Evolutionary conservation across 495 filamentous ascomycete genomes (phyloP).

Genomic region (Hypoxylon trugodes): DNA sequence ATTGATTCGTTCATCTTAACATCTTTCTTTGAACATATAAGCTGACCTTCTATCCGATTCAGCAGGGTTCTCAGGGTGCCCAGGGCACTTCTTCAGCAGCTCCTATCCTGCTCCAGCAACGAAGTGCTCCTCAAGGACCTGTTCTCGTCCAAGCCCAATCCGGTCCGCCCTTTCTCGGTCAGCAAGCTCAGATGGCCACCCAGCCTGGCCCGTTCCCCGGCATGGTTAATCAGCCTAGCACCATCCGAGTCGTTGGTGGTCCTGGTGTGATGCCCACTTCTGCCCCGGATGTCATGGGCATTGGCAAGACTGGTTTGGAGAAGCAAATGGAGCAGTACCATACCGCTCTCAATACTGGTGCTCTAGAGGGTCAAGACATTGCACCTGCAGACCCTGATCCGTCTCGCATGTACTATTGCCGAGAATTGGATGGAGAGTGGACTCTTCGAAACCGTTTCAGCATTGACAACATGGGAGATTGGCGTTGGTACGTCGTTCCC

Average conservation of each 20-base stretch:
- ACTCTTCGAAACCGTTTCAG: conserved; percentile 55
- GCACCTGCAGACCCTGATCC: conserved; percentile 60
- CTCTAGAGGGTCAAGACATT: conserved; percentile 59
- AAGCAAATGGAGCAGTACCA: conserved; percentile 48
- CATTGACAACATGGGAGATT: conserved; percentile 58
- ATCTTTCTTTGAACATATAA: conserved; percentile 5
- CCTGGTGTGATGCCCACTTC: conserved; percentile 9
- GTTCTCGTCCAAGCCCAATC: conserved; percentile 18
- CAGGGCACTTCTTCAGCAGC: no score
- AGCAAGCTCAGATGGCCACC: conserved; percentile 14
- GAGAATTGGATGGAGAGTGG: conserved; percentile 59
- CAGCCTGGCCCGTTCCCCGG: conserved; percentile 22
- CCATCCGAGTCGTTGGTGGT: not conserved
- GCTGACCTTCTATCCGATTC: conserved; percentile 33
- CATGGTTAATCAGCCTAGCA: conserved; percentile 7
- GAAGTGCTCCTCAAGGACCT: conserved; percentile 28
- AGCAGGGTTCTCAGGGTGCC: conserved; percentile 28
- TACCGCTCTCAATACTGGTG: conserved; percentile 50
- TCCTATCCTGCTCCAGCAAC: conserved; percentile 30
- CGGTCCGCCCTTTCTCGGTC: conserved; percentile 18
- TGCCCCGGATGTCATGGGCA: conserved; percentile 47
- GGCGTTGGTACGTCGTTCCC: conserved; percentile 57
- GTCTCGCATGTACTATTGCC: conserved; percentile 59
- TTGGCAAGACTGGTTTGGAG: conserved; percentile 52
- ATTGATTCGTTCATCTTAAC: conserved; percentile 1